Conservation (phyloP, 164 flowering plant species). For the Stephania cephalantha region DNA sequence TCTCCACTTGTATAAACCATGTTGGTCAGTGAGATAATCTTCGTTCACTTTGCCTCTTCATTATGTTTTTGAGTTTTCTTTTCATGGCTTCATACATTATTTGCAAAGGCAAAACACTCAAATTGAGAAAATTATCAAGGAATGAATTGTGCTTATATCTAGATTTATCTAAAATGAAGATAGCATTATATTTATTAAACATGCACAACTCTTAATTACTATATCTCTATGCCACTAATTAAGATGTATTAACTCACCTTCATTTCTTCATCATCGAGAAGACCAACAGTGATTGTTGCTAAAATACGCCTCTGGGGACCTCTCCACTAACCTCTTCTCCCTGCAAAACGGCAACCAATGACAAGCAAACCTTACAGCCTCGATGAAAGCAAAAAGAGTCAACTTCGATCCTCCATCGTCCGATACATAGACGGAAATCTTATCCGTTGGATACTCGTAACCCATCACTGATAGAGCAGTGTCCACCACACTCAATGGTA, state of each 20-base stretch:
- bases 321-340: conserved; percentile 14
- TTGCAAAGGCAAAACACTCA: conserved; percentile 9
- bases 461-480: conserved; percentile 28
- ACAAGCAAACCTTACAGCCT: conserved; percentile 24
- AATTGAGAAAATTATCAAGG: too few relatives aligned
- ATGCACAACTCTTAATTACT: too few relatives aligned
- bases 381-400: conserved; percentile 31
- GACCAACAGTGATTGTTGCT: background rate
- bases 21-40: conserved; percentile 20
- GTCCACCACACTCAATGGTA: conserved; percentile 20
- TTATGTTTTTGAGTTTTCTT: conserved; percentile 23
- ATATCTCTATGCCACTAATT: too few relatives aligned
- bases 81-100: conserved; percentile 32
- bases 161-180: too few relatives aligned
- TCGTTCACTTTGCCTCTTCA: conserved; percentile 21
- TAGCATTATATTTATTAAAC: too few relatives aligned
- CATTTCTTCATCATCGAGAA: conserved; percentile 7
- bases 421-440: conserved; percentile 27
- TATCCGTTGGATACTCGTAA: conserved; percentile 24
- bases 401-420: conserved; percentile 32
- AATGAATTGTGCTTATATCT: too few relatives aligned
- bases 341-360: conserved; percentile 29
- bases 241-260: conserved; percentile 13
- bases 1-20: conserved; percentile 28
- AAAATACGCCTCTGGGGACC: conserved; percentile 28